Percentiles rank a stretch among this genome's conserved stretches.
Conservation (phyloP, 495 filamentous ascomycete genomes). For the Aspergillus sparsus region DNA sequence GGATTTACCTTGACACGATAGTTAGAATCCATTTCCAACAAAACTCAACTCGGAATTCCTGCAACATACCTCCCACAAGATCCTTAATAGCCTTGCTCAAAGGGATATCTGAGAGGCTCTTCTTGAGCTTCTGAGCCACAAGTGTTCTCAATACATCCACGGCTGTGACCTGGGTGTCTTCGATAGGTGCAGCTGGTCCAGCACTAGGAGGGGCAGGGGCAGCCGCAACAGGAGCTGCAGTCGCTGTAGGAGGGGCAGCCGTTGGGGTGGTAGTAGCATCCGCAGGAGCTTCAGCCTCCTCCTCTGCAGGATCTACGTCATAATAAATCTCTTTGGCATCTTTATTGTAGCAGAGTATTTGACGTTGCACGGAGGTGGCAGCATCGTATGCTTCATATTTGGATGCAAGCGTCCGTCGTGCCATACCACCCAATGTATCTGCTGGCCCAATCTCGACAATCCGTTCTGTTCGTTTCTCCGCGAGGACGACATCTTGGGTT, state of each 20-base stretch:
- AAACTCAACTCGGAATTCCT: neutral
- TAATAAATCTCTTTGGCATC: conserved; percentile 99
- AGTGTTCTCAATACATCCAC: conserved; percentile 86
- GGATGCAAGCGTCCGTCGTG: conserved; percentile 88
- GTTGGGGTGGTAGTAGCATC: conserved; percentile 36
- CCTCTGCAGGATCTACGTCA: conserved; percentile 92
- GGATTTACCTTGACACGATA: conserved; percentile 70
- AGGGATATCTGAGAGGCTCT: conserved; percentile 83
- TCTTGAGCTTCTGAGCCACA: conserved; percentile 99
- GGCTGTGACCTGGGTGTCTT: conserved; percentile 82
- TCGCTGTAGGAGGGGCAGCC: conserved; percentile 41
- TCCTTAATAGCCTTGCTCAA: conserved; percentile 98
- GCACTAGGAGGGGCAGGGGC: conserved; percentile 67
- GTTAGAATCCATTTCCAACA: neutral
- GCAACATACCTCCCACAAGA: conserved; percentile 84
- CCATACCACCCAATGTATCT: conserved; percentile 98
- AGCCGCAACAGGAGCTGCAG: conserved; percentile 54
- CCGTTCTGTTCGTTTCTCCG: conserved; percentile 90
- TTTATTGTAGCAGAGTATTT: conserved; percentile 99
- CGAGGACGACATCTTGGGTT: conserved; percentile 98
- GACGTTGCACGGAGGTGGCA: conserved; percentile 88
- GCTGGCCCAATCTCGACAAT: conserved; percentile 97
- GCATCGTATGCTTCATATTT: conserved; percentile 99
- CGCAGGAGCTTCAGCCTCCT: conserved; percentile 68
- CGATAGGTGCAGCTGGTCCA: conserved; percentile 85